A percentile compares a stretch with the other conserved stretches of the same genome.
phyloP scores from a whole-genome alignment of 1,139 yeast species.

The Candida pseudocylindracea region DNA sequence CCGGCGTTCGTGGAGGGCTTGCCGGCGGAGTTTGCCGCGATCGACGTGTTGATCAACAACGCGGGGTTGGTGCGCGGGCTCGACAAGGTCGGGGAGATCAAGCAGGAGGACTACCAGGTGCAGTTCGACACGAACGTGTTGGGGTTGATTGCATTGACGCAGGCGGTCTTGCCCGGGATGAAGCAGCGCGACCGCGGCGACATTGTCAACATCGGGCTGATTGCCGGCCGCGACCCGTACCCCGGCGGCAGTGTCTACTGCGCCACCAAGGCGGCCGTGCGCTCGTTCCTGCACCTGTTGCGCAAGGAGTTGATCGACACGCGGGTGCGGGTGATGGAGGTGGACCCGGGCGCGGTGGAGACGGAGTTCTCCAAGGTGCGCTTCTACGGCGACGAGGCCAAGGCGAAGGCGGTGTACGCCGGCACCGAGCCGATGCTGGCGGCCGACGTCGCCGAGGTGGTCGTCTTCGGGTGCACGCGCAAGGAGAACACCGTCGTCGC shows the following conservation, averaged over 20 bases:
- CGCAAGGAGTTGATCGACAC: slow-evolving; percentile 5
- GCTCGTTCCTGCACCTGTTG: slow-evolving; percentile 4
- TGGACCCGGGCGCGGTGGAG: slow-evolving; percentile 5
- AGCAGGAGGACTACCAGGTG: slow-evolving; percentile 3
- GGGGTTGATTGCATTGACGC: slow-evolving; percentile 4
- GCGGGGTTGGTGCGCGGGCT: slow-evolving; percentile 5
- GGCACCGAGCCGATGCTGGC: slow-evolving; percentile 4
- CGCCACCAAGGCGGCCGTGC: slow-evolving; percentile 4
- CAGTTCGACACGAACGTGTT: slow-evolving; percentile 4
- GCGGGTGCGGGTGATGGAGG: slow-evolving; percentile 4
- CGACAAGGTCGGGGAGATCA: slow-evolving; percentile 3
- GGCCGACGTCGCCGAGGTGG: slow-evolving; percentile 4
- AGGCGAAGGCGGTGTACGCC: slow-evolving; percentile 4
- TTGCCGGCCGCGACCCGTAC: slow-evolving; percentile 4
- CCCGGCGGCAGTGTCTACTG: slow-evolving; percentile 5
- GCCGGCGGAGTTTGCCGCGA: slow-evolving; percentile 4
- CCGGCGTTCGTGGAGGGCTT: slow-evolving; percentile 2
- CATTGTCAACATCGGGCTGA: slow-evolving; percentile 4
- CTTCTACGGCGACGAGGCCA: slow-evolving; percentile 3
- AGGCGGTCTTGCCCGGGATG: slow-evolving; percentile 4
- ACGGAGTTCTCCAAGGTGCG: slow-evolving; percentile 5
- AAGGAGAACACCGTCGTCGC: slow-evolving; percentile 4
- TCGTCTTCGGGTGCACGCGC: slow-evolving; percentile 4
- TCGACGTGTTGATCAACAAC: slow-evolving; percentile 4
- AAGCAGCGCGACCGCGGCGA: slow-evolving; percentile 4